Conservation (phyloP, 1,139 yeast genomes). For the Candida tropicalis region DNA sequence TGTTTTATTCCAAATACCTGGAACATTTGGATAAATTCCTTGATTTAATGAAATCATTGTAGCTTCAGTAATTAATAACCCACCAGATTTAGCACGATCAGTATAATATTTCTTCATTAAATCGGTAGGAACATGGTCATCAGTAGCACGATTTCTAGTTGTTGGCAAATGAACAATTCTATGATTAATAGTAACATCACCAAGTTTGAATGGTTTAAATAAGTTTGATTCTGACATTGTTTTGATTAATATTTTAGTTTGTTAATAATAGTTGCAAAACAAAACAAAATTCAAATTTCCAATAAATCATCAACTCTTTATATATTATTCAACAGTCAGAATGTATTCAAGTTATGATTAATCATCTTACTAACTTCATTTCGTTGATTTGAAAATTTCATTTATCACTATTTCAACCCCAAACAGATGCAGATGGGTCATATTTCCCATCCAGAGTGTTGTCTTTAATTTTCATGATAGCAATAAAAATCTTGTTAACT, state of each 20-base stretch:
- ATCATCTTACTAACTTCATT: too few species aligned
- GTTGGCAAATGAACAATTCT: conserved; percentile 57
- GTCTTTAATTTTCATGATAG: too few species aligned
- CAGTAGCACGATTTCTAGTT: conserved; percentile 52
- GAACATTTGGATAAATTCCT: conserved; percentile 46
- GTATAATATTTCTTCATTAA: conserved; percentile 51
- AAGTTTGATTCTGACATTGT: conserved; percentile 26
- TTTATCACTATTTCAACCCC: too few species aligned
- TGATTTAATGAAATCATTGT: conserved; percentile 28
- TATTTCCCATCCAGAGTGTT: too few species aligned
- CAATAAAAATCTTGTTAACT: too few species aligned
- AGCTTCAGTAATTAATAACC: conserved; percentile 50
- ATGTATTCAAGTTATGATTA: too few species aligned
- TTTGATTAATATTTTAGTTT: not conserved
- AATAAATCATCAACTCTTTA: too few species aligned
- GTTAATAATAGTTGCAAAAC: too few species aligned
- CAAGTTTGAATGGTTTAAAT: conserved; percentile 53
- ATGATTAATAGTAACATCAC: conserved; percentile 35
- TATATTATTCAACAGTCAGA: too few species aligned
- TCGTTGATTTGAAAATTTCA: too few species aligned
- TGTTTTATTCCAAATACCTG: conserved; percentile 55
- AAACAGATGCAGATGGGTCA: too few species aligned
- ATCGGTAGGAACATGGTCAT: conserved; percentile 51
- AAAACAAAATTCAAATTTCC: too few species aligned
- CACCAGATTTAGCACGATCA: conserved; percentile 55